phyloP scores from a whole-genome alignment of 2,329 filamentous ascomycete genomes.

The Cercospora beticola region DNA sequence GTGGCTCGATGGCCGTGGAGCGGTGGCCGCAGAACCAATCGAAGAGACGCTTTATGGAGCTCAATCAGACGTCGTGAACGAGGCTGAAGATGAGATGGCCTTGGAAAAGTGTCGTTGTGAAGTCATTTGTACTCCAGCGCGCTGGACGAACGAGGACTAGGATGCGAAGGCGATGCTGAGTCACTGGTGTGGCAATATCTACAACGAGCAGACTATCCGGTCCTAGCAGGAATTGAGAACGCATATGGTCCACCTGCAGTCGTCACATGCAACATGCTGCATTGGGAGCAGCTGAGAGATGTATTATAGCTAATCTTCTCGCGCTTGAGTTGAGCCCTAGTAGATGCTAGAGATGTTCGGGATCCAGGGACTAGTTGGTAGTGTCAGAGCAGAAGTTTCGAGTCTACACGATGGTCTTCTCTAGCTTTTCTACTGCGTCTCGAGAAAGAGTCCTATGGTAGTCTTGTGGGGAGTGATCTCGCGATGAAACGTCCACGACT shows the following conservation, averaged over 20 bases:
- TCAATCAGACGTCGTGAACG: background rate
- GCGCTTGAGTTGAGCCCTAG: background rate
- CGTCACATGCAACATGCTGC: background rate
- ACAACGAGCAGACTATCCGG: background rate
- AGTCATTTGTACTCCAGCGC: background rate
- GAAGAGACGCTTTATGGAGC: background rate
- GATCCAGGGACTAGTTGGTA: background rate
- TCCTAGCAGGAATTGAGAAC: background rate
- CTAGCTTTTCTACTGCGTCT: background rate
- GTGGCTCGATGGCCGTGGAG: constrained; percentile 10
- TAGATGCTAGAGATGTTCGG: background rate
- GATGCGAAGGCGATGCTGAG: background rate
- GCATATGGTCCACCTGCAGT: background rate
- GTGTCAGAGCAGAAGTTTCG: background rate
- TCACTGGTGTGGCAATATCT: background rate
- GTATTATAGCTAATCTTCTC: background rate
- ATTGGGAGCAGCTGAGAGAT: background rate
- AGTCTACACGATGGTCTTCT: background rate
- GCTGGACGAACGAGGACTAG: background rate
- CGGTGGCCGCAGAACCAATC: background rate
- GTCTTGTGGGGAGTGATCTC: background rate
- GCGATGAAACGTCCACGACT: background rate
- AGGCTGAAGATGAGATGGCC: background rate
- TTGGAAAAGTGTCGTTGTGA: background rate
- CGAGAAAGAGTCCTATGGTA: background rate